A percentile compares a stretch with the other conserved stretches of the same genome.
These are phyloP conservation scores for Basidiobolus meristosporus DNA, from an alignment of 371 early-diverging fungal species.

Conservation along the genomic window DNA sequence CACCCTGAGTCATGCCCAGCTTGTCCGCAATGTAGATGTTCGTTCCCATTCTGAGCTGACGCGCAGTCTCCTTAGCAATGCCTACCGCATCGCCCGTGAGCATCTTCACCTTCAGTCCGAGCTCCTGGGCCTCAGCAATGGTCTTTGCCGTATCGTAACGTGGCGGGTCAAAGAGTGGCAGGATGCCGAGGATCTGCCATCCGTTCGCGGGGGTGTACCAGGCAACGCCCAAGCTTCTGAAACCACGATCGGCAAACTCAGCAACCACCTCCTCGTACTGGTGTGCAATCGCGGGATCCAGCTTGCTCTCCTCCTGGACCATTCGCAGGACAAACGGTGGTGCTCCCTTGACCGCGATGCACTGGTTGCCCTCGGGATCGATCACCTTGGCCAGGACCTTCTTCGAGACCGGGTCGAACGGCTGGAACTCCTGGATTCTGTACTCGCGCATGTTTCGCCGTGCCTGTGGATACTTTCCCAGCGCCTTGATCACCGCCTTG, in stretches of 20 bases:
- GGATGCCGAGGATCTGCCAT: constrained; percentile 32
- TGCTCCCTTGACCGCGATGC: neutral
- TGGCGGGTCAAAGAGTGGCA: constrained; percentile 79
- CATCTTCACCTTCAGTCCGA: constrained; percentile 87
- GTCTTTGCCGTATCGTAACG: constrained; percentile 63
- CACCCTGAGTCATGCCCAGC: neutral
- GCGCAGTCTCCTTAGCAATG: constrained; percentile 73
- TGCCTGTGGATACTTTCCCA: too few species aligned
- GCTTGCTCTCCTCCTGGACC: too few species aligned
- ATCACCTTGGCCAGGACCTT: neutral
- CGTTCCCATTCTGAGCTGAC: constrained; percentile 48
- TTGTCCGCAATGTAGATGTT: constrained; percentile 34
- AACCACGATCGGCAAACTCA: too few species aligned
- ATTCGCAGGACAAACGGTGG: constrained; percentile 69
- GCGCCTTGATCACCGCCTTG: too few species aligned
- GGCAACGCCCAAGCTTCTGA: constrained; percentile 73
- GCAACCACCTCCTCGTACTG: constrained; percentile 60
- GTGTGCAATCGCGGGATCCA: constrained; percentile 32
- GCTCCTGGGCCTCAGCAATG: constrained; percentile 56
- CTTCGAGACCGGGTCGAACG: neutral
- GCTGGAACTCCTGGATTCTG: constrained; percentile 45
- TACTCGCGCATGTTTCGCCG: too few species aligned
- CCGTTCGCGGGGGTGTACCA: constrained; percentile 26
- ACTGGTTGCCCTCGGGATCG: neutral
- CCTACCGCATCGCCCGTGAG: constrained; percentile 88